phyloP scores from a whole-genome alignment of 106 monocot species.

The Dendrobium nobile region DNA sequence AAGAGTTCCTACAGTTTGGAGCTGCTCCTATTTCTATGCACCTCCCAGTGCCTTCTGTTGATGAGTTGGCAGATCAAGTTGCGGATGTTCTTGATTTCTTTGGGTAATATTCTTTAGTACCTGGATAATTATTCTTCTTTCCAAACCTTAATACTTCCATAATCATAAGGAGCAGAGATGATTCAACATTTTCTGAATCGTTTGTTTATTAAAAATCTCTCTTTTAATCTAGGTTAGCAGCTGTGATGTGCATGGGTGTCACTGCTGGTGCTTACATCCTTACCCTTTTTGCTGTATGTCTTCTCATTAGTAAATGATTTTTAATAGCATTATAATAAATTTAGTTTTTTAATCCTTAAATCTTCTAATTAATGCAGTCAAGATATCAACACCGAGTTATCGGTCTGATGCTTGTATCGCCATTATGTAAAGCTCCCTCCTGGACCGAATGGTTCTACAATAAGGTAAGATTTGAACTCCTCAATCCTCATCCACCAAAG shows the following conservation, averaged over 20 bases:
- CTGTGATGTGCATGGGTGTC: conserved; percentile 81
- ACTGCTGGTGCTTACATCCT: conserved; percentile 71
- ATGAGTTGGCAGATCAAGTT: conserved; percentile 85
- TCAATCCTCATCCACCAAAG: not conserved
- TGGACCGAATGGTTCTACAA: conserved; percentile 81
- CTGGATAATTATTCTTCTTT: not conserved
- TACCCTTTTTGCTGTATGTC: conserved; percentile 70
- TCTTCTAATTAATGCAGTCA: conserved; percentile 21
- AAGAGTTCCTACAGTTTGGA: conserved; percentile 89
- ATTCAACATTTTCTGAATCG: conserved; percentile 1
- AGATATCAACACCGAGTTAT: conserved; percentile 52
- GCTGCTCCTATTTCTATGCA: conserved; percentile 83
- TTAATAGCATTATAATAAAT: not conserved
- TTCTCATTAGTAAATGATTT: not conserved
- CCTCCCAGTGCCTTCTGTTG: conserved; percentile 55
- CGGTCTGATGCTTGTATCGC: conserved; percentile 68
- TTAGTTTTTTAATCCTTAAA: not conserved
- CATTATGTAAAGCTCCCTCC: conserved; percentile 73
- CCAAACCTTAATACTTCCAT: not conserved
- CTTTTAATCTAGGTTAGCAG: conserved; percentile 36
- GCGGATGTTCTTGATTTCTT: conserved; percentile 90
- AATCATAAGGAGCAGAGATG: not conserved
- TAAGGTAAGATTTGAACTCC: conserved; percentile 32
- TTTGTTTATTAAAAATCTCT: conserved; percentile 9
- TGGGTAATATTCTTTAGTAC: conserved; percentile 37